These are phyloP conservation scores for Tulasnella sp. DNA, from an alignment of 768 basidiomycete genomes.

Conservation along the genomic window DNA sequence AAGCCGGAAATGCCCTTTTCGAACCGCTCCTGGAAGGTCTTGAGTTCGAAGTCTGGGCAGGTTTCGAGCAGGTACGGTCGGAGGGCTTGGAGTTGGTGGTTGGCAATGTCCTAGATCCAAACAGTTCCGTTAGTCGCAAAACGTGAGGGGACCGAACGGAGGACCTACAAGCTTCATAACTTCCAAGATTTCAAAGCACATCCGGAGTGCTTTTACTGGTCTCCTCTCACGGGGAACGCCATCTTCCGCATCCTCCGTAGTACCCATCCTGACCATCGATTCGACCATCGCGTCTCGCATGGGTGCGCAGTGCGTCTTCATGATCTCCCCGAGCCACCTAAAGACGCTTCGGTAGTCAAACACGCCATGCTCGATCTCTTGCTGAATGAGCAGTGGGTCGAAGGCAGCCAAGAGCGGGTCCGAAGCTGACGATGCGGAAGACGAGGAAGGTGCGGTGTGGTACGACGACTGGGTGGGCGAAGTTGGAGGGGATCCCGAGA, in stretches of 20 bases:
- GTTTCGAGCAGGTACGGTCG: conserved; percentile 85
- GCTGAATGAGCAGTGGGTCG: conserved; percentile 79
- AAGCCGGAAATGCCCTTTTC: conserved; percentile 37
- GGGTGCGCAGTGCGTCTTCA: conserved; percentile 91
- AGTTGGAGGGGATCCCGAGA: conserved; percentile 35
- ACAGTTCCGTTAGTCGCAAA: not conserved
- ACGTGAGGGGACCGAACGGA: conserved; percentile 10
- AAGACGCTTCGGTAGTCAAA: conserved; percentile 84
- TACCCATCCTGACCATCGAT: conserved; percentile 74
- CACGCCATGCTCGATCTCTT: conserved; percentile 73
- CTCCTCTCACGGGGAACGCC: conserved; percentile 61
- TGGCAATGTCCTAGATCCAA: conserved; percentile 80
- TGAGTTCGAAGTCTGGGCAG: conserved; percentile 77
- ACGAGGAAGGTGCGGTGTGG: conserved; percentile 34
- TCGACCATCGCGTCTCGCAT: conserved; percentile 87
- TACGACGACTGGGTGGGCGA: conserved; percentile 34
- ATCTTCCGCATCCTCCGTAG: conserved; percentile 38
- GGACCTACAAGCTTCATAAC: conserved; percentile 89
- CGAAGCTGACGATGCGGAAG: not conserved
- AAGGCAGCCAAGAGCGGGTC: conserved; percentile 69
- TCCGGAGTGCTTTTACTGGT: conserved; percentile 71
- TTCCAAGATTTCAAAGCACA: conserved; percentile 89
- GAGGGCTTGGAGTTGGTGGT: conserved; percentile 91
- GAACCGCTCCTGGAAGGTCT: conserved; percentile 65
- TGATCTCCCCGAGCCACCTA: conserved; percentile 71